Evolutionary conservation across 306 rosid species (phyloP).

Genomic region (Urtica urens): DNA sequence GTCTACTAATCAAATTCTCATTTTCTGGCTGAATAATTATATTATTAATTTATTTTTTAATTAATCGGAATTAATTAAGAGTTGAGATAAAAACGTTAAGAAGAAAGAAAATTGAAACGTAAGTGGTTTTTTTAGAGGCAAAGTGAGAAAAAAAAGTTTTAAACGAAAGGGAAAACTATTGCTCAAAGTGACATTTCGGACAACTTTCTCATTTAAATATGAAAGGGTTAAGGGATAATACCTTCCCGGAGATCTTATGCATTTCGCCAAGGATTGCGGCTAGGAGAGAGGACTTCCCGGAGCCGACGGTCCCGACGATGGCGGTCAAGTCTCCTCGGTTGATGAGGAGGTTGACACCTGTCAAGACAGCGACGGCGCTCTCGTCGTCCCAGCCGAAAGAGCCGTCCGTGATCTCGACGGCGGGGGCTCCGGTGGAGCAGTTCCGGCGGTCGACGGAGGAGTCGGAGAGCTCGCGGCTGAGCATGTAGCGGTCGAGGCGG

Average conservation of each 20-base stretch:
- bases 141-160: no score
- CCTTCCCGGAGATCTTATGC: constrained; percentile 76
- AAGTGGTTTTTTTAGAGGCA: no score
- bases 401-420: constrained; percentile 62
- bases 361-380: constrained; percentile 36
- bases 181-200: no score
- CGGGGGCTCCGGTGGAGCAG: constrained; percentile 27
- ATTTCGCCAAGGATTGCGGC: constrained; percentile 91
- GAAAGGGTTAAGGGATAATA: no score
- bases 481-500: constrained; percentile 72
- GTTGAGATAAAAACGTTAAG: no score
- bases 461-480: constrained; percentile 46
- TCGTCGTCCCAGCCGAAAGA: constrained; percentile 86
- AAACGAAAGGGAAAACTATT: no score
- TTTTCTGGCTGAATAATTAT: no score
- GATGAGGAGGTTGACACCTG: constrained; percentile 46
- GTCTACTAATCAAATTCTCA: no score
- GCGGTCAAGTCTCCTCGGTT: constrained; percentile 69
- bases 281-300: constrained; percentile 87
- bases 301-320: constrained; percentile 85
- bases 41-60: no score
- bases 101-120: no score
- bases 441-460: constrained; percentile 51
- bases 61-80: no score
- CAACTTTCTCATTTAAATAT: no score